Conservation (phyloP, 2,329 filamentous ascomycete genomes). For the Fusarium chuoi region DNA sequence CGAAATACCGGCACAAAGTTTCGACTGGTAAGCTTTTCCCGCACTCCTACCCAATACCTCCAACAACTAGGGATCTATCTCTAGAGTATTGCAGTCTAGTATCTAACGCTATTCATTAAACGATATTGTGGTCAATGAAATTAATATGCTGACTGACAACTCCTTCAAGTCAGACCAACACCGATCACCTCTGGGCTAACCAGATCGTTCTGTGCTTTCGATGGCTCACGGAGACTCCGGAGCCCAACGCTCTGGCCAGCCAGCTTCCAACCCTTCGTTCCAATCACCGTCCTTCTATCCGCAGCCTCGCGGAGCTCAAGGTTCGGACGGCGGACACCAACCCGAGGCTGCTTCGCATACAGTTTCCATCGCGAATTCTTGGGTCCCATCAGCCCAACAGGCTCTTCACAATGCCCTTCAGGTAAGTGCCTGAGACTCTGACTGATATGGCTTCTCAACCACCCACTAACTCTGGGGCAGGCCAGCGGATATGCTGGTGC, state of each 20-base stretch:
- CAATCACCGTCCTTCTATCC: background rate
- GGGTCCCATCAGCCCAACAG: conserved; percentile 42
- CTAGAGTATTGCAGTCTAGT: background rate
- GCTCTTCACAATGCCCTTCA: conserved; percentile 37
- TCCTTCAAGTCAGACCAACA: conserved; percentile 7
- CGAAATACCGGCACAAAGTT: background rate
- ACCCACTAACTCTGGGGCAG: background rate
- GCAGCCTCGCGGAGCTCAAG: background rate
- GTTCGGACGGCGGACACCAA: background rate
- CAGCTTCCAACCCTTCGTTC: conserved; percentile 23
- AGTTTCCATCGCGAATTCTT: conserved; percentile 23
- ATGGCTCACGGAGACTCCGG: background rate
- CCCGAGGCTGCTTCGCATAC: background rate
- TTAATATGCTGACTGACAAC: conserved; percentile 6
- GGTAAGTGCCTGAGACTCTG: background rate
- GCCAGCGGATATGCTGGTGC: conserved; percentile 18
- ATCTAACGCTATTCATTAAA: background rate
- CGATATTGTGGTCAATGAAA: background rate
- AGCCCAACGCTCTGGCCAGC: conserved; percentile 8
- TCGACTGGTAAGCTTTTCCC: conserved; percentile 16
- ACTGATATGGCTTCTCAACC: background rate
- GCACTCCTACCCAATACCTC: background rate
- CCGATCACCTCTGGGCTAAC: background rate
- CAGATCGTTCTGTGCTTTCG: background rate
- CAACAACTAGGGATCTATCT: background rate